A percentile compares a stretch with the other conserved stretches of the same genome.
Evolutionary conservation across 768 basidiomycete species (phyloP).

Genomic region (Guyanaporus albipodus): DNA sequence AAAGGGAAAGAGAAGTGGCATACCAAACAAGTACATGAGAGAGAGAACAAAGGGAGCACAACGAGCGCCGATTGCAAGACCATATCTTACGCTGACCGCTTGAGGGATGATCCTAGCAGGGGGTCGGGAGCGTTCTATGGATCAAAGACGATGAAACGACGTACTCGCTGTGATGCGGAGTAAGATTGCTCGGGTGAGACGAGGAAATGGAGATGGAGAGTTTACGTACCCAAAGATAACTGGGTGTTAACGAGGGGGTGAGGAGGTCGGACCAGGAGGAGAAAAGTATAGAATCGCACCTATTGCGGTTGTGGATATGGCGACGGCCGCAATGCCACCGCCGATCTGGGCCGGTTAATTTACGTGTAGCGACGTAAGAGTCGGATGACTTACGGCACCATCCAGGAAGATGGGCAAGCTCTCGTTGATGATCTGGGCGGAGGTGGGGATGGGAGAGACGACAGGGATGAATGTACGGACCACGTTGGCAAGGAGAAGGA

Average conservation of each 20-base stretch:
- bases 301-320: conserved; percentile 63
- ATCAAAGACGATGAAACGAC: conserved; percentile 5
- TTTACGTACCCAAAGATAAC: conserved; percentile 76
- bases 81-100: conserved; percentile 75
- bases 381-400: conserved; percentile 48
- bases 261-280: background rate
- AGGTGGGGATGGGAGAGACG: background rate
- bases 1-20: conserved; percentile 1
- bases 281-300: conserved; percentile 33
- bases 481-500: conserved; percentile 85
- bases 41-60: conserved; percentile 71
- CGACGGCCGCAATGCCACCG: conserved; percentile 72
- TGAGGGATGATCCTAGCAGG: conserved; percentile 57
- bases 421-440: conserved; percentile 72
- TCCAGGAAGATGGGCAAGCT: conserved; percentile 82
- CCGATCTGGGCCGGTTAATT: conserved; percentile 46
- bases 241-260: conserved; percentile 21
- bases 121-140: background rate
- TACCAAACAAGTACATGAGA: conserved; percentile 64
- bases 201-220: background rate
- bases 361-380: conserved; percentile 53
- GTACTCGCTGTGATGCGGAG: conserved; percentile 35
- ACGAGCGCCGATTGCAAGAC: conserved; percentile 73
- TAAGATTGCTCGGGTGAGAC: background rate
- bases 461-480: conserved; percentile 37